Evolutionary conservation across 2,329 filamentous ascomycete species (phyloP), one percentile per base, ranked within the genome.

Genomic region (Monilinia vaccinii-corymbosi): DNA sequence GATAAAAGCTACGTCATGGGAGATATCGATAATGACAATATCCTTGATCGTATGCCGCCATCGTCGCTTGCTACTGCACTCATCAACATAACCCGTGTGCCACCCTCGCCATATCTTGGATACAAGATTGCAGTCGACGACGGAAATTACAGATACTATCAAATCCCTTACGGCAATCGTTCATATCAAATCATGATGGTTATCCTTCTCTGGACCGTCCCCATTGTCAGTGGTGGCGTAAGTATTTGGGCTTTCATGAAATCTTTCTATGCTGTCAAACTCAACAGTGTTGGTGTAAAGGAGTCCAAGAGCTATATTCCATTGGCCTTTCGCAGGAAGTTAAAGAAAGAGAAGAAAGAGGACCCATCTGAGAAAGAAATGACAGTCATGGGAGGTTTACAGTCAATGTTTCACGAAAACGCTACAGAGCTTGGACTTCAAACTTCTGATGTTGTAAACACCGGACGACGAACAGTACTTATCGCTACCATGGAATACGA

Each of bases 401-500:
- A 52, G 14, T 36, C 45, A 23, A 50, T 61, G 52, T 42, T 52
- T 25, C 45, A 61, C 13, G 55, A 51, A 21, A 49, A 62, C 10
- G 47, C 52, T 9, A 42, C 60, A 25, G 38, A 58, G 7, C 36
- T 62, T 55, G 40, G 59, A 44, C 51, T 60, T 4, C 34, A 55
- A 11, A 21, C 53, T n/a, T n/a, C n/a, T 21, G 58, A 60, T 36
- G 31, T 42, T 34, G 58, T 18, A 38, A 34, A 34, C 9, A 40
- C 51, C 23, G 34, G 44, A 7, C 53, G 61, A 34, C 75, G 81
- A n/a, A 86, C 79, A 36, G 80, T 86, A 2, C 76, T 88, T 25
- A 85, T 88, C 57, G 85, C 83, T 14, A 87, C 85, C 8, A 86
- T 88, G 82, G 85, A 88, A 71, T 88, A 88, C 71, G 83, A 87